Evolutionary conservation across 1,284 basidiomycete species (phyloP).

Genomic region (Bjerkandera adusta): DNA sequence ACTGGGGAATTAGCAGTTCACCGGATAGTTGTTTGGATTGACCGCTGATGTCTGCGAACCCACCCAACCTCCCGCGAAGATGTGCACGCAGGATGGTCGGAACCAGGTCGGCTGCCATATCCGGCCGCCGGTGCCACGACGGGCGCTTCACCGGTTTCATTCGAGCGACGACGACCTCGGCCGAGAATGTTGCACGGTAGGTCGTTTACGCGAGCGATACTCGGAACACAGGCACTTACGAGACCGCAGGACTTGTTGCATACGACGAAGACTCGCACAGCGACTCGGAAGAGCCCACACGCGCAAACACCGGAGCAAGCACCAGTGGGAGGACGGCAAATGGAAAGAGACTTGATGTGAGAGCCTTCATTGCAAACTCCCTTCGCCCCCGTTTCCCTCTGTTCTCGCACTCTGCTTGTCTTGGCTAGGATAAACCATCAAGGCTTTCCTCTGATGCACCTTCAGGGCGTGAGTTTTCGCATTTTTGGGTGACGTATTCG

Average conservation of each 20-base stretch:
- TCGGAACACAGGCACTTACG: neutral
- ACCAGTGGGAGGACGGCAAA: neutral
- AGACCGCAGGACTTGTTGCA: conserved; percentile 51
- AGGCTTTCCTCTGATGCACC: conserved; percentile 38
- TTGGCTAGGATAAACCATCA: conserved; percentile 62
- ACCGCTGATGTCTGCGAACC: neutral
- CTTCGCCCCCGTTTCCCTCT: conserved; percentile 60
- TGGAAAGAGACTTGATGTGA: conserved; percentile 45
- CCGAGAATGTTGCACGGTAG: conserved; percentile 17
- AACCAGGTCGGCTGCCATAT: conserved; percentile 4
- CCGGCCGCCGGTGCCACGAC: neutral
- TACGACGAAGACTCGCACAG: conserved; percentile 66
- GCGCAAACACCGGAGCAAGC: conserved; percentile 22
- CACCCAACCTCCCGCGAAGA: neutral
- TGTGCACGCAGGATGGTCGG: neutral
- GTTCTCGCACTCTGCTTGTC: conserved; percentile 57
- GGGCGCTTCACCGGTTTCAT: conserved; percentile 2
- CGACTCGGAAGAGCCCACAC: conserved; percentile 46
- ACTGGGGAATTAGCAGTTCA: neutral
- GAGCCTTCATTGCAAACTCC: conserved; percentile 44
- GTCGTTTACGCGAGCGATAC: neutral
- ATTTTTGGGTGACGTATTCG: neutral
- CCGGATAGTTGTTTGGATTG: neutral
- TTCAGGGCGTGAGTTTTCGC: conserved; percentile 45
- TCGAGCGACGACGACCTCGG: conserved; percentile 7